phyloP scores from a whole-genome alignment of 495 filamentous ascomycete species.

The Penicillium macrosclerotiorum region DNA sequence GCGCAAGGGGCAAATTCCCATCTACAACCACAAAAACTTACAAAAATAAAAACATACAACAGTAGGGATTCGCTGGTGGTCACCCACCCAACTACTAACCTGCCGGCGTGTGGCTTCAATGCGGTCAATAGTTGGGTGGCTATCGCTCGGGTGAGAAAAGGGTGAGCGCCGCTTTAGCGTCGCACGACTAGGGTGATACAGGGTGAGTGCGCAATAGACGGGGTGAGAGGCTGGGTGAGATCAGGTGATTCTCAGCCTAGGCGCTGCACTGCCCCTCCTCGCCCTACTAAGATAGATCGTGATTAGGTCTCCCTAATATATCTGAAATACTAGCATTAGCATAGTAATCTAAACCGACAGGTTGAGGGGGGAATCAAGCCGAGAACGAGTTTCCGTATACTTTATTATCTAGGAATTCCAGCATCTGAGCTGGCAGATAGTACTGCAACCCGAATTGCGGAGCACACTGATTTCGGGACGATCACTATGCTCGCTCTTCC shows the following conservation, averaged over 20 bases:
- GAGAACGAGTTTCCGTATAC: too few relatives aligned
- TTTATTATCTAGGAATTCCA: too few relatives aligned
- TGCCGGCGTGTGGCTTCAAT: neutral
- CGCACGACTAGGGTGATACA: neutral
- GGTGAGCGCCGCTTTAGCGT: neutral
- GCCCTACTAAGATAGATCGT: too few relatives aligned
- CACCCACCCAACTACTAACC: neutral
- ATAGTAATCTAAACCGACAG: too few relatives aligned
- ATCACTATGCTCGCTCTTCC: slow-evolving; percentile 41
- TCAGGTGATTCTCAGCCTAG: too few relatives aligned
- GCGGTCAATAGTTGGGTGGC: neutral
- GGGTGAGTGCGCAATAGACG: neutral
- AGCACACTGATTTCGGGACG: slow-evolving; percentile 39
- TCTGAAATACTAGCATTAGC: too few relatives aligned
- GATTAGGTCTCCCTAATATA: too few relatives aligned
- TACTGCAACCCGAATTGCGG: slow-evolving; percentile 23
- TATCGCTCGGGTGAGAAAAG: neutral
- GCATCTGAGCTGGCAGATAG: too few relatives aligned
- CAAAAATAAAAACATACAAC: neutral
- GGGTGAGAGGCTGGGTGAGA: neutral
- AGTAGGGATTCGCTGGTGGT: neutral
- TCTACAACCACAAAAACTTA: too few relatives aligned
- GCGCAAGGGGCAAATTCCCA: neutral
- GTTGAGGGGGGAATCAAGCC: too few relatives aligned
- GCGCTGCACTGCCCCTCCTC: too few relatives aligned